Base-by-base conservation (phyloP, 495 filamentous ascomycete genomes). In the Penicillium pancosmium region DNA sequence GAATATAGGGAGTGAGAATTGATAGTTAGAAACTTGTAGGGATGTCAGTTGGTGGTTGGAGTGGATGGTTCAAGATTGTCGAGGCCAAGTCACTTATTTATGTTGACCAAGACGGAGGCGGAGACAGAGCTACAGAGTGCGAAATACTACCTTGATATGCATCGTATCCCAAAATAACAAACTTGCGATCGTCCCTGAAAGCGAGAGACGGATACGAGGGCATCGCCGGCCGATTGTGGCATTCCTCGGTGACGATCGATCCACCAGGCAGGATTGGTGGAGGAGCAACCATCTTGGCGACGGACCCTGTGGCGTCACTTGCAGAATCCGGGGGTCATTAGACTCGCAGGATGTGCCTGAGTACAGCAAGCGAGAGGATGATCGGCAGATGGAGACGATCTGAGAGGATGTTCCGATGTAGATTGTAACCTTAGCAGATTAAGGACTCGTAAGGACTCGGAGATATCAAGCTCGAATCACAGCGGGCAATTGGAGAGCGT, bases 81-180 rank as follows among this genome's bases (percentile, higher is more conserved):
- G 27, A 31, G 25, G 27, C 8, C 27, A 31, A 8, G 27, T 9
- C 4, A 0, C 27, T 31, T 31, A 31, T 8, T 31, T 31, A 31
- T 31, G n/a, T n/a, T n/a, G n/a, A n/a, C n/a, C n/a, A n/a, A 35
- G 18, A 21, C 19, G 19, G 19, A 21, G 19, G 2, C 19, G 19
- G 19, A 52, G 25, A 38, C 3, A 23, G 12, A 23, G 16, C n/a
- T 11, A 13, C 43, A 15, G 6, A 15, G n/a, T 46, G 43, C 77
- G 27, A 31, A 0, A 9, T 31, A 31, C 27, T 31, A 31, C 27
- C 23, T 23, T 23, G 27, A 31, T 2, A 67, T 76, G 25, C 69
- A 71, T 21, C 73, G 79, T 44, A 70, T 72, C 31, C 67, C 34
- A 52, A 65, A 68, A 56, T 55, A 58, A 57, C 50, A 54, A 36